Percentiles rank a stretch among this genome's conserved stretches.
These are phyloP conservation scores for Kodamaea plutei DNA, from an alignment of 1,139 yeast genomes.

Conservation along the genomic window DNA sequence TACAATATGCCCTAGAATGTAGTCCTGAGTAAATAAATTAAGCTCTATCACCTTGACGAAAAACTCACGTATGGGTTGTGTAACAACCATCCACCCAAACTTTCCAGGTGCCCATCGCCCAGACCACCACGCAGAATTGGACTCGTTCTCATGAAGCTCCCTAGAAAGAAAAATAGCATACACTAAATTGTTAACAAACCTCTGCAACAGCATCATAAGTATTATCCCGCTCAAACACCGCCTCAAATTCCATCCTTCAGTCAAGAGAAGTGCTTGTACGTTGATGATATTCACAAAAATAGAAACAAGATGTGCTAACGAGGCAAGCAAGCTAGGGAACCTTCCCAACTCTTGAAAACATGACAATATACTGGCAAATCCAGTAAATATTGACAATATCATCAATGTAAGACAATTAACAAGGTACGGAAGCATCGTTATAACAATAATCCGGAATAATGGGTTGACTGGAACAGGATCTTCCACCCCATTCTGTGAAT, in stretches of 20 bases:
- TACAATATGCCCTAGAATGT: conserved; percentile 61
- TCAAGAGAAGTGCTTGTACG: conserved; percentile 58
- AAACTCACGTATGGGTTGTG: conserved; percentile 69
- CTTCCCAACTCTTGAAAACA: too few relatives aligned
- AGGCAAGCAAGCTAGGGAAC: conserved; percentile 42
- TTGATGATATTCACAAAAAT: conserved; percentile 49
- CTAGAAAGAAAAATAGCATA: conserved; percentile 49
- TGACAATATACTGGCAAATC: too few relatives aligned
- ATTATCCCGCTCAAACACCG: conserved; percentile 56
- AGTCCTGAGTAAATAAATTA: conserved; percentile 68
- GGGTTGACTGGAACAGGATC: conserved; percentile 48
- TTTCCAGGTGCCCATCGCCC: conserved; percentile 69
- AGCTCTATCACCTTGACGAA: conserved; percentile 66
- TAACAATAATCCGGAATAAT: conserved; percentile 45
- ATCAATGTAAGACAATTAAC: conserved; percentile 43
- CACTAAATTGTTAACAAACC: conserved; percentile 41
- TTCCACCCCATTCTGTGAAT: conserved; percentile 63
- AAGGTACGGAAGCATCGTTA: conserved; percentile 51
- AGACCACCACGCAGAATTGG: conserved; percentile 83
- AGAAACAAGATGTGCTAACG: conserved; percentile 47
- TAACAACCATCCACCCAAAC: conserved; percentile 52
- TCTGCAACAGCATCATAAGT: conserved; percentile 53
- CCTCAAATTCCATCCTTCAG: conserved; percentile 61
- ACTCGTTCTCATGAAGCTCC: conserved; percentile 52
- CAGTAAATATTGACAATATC: too few relatives aligned